A percentile compares a stretch with the other conserved stretches of the same genome.
Conservation (phyloP, 495 filamentous ascomycete genomes). For the Halenospora varia region DNA sequence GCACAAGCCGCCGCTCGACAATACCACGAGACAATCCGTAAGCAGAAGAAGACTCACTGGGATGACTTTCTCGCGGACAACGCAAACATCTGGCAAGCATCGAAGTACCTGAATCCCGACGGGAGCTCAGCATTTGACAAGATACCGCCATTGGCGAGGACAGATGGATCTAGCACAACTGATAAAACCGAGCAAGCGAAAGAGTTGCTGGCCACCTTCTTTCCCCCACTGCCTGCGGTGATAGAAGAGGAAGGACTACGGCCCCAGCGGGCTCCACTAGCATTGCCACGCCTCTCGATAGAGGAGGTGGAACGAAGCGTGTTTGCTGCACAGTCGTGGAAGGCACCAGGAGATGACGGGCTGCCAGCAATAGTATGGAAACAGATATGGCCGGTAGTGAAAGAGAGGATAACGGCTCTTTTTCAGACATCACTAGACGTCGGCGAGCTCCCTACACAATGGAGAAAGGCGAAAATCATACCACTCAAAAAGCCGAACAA, state of each 20-base stretch:
- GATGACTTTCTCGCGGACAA: conserved; percentile 17
- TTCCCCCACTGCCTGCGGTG: conserved; percentile 22
- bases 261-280: neutral
- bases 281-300: conserved; percentile 1
- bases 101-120: conserved; percentile 16
- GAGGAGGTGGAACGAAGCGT: conserved; percentile 1
- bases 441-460: conserved; percentile 22
- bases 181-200: conserved; percentile 23
- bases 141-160: conserved; percentile 19
- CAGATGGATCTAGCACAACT: neutral
- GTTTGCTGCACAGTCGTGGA: conserved; percentile 18
- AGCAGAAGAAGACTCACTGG: conserved; percentile 16
- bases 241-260: conserved; percentile 12
- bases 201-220: conserved; percentile 23
- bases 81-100: conserved; percentile 18
- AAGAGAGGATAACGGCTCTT: conserved; percentile 21
- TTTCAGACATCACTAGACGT: conserved; percentile 18
- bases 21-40: conserved; percentile 15
- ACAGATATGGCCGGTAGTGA: conserved; percentile 27
- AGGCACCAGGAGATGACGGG: conserved; percentile 26
- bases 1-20: conserved; percentile 11
- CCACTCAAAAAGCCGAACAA: conserved; percentile 15
- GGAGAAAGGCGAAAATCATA: conserved; percentile 24
- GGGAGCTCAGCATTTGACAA: conserved; percentile 11
- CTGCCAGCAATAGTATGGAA: conserved; percentile 23